A percentile compares a stretch with the other conserved stretches of the same genome.
These are phyloP conservation scores for Pharus latifolius DNA, from an alignment of 176 grass and related monocot species.

Conservation along the genomic window DNA sequence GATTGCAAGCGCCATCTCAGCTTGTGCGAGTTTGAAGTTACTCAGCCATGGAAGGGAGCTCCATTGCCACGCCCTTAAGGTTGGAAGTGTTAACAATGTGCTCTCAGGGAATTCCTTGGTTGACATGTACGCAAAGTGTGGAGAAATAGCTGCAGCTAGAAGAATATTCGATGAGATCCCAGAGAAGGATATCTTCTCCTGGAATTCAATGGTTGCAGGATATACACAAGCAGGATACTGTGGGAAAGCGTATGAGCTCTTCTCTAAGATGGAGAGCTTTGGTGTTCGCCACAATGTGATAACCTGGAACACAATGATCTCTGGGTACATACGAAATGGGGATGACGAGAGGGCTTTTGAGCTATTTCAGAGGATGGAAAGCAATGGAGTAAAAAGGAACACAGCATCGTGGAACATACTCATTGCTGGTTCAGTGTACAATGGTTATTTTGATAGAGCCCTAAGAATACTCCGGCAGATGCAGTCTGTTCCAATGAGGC, in stretches of 20 bases:
- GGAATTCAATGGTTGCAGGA: constrained; percentile 77
- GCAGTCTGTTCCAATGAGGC: constrained; percentile 35
- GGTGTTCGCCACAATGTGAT: constrained; percentile 55
- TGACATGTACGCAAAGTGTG: constrained; percentile 75
- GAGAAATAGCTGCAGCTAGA: constrained; percentile 30
- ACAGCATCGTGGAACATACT: constrained; percentile 82
- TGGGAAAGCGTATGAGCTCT: constrained; percentile 65
- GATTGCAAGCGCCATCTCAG: constrained; percentile 46
- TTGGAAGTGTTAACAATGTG: constrained; percentile 30
- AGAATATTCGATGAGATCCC: constrained; percentile 44
- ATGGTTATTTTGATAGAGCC: constrained; percentile 53
- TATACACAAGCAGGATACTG: constrained; percentile 57
- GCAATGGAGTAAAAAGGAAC: constrained; percentile 43
- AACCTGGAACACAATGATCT: constrained; percentile 73
- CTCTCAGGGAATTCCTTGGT: constrained; percentile 61
- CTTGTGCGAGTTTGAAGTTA: constrained; percentile 52
- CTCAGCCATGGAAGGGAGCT: constrained; percentile 44
- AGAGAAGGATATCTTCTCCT: constrained; percentile 72
- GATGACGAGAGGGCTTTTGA: constrained; percentile 72
- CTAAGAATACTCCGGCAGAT: constrained; percentile 57
- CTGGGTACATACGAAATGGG: constrained; percentile 60
- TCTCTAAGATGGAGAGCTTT: constrained; percentile 51
- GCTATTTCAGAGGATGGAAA: constrained; percentile 68
- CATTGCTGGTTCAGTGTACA: constrained; percentile 56
- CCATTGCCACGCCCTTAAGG: constrained; percentile 52